Evolutionary conservation across 2,329 filamentous ascomycete genomes (phyloP).

Genomic region (Neopestalotiopsis sp.): DNA sequence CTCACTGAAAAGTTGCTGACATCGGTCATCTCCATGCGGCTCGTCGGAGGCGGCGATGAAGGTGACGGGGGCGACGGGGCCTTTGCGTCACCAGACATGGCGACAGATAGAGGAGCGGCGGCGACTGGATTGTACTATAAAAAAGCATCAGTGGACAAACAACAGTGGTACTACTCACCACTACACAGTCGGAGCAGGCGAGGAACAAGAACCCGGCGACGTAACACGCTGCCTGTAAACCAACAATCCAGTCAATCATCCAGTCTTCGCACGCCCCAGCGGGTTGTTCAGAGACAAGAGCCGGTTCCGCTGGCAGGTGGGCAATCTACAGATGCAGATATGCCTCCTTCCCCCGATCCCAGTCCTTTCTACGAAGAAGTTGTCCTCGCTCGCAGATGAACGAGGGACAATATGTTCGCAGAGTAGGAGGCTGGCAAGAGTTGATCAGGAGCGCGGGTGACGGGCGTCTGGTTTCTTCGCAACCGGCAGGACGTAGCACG

Average conservation of each 20-base stretch:
- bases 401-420: conserved; percentile 5
- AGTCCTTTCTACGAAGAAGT: conserved; percentile 17
- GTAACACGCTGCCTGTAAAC: too few species aligned
- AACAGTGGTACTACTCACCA: conserved; percentile 4
- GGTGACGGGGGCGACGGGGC: not conserved
- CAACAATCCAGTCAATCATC: not conserved
- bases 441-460: conserved; percentile 18
- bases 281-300: conserved; percentile 18
- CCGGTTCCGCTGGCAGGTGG: conserved; percentile 18
- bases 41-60: not conserved
- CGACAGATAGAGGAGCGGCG: too few species aligned
- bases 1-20: conserved; percentile 13
- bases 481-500: conserved; percentile 19
- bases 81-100: not conserved
- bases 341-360: conserved; percentile 19
- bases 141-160: conserved; percentile 11
- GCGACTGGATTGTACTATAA: not conserved
- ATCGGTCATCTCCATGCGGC: not conserved
- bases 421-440: conserved; percentile 18
- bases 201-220: too few species aligned
- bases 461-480: conserved; percentile 9
- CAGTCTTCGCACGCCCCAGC: conserved; percentile 18
- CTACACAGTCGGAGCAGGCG: not conserved
- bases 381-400: not conserved
- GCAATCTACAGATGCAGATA: not conserved